Base-by-base conservation (phyloP, 1,284 basidiomycete species). In the Ustilago trichophora region DNA sequence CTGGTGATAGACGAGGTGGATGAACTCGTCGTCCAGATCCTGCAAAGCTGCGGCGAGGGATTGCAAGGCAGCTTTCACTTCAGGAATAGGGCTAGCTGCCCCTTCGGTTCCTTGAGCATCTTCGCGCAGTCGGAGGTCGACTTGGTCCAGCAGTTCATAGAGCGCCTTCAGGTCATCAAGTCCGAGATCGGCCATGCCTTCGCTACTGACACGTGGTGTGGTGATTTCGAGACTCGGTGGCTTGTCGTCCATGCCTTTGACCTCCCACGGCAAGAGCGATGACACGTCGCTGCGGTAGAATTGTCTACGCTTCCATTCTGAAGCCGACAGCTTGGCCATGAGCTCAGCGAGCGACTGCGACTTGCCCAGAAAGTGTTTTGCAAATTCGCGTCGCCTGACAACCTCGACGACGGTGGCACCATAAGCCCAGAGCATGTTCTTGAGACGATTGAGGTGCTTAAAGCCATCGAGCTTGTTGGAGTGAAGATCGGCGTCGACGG, bases 371-470 rank as follows among this genome's bases (percentile, higher is more conserved):
- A 78, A 79, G 33, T 64, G 55, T 15, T 51, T 58, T 6, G 64
- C 62, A 80, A 95, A 97, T 79, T 95, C 92, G 64, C 91, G 90
- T 50, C 95, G 84, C 51, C 94, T 85, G 0, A 95, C 90, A 31
- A 95, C 88, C 82, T 98, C 95, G 11, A 95, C 86, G 2, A 97
- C 86, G 0, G 93, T 93, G 1, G 92, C 91, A 0, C 92, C 91
- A 81, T 98, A 98, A 0, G 92, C 92, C 77, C 92, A 93, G 1
- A 95, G 83, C 87, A 98, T 91, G 53, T 87, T 89, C 76, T 96
- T 92, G 32, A 98, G 84, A 12, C 94, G 86, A 49, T 90, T 87
- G 12, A 98, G 89, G 79, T 98, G 93, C 18, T 90, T 87, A 82
- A 98, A 98, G 45, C 90, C 91, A 38, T 89, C 91, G 43, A 71